Conservation (phyloP, 495 filamentous ascomycete genomes). For the Lophium mytilinum region DNA sequence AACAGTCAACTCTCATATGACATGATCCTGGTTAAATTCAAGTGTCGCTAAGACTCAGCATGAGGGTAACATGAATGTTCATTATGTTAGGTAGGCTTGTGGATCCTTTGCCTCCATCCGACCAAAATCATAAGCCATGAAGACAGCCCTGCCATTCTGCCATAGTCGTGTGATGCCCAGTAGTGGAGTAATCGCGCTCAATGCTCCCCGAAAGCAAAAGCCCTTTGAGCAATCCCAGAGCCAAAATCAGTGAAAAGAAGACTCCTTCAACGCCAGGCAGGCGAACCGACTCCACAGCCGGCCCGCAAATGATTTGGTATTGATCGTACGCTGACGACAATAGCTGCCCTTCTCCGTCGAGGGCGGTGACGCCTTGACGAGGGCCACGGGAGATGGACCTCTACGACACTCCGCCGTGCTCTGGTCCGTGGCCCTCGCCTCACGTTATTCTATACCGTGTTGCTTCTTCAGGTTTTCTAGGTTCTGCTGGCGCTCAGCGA, state of each 20-base stretch:
- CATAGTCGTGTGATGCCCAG: background rate
- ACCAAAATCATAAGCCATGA: background rate
- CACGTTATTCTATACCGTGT: slow-evolving; percentile 91
- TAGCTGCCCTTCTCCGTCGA: slow-evolving; percentile 12
- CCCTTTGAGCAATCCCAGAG: background rate
- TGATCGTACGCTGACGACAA: slow-evolving; percentile 8
- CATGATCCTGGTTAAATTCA: no score
- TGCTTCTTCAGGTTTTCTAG: slow-evolving; percentile 96
- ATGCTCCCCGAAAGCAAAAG: background rate
- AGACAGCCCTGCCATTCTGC: background rate
- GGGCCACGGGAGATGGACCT: slow-evolving; percentile 19
- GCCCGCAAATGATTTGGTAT: slow-evolving; percentile 5
- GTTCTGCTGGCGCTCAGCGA: slow-evolving; percentile 89
- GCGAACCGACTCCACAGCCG: slow-evolving; percentile 16
- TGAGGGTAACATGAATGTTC: no score
- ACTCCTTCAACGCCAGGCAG: slow-evolving; percentile 22
- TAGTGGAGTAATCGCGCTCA: background rate
- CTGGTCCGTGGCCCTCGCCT: slow-evolving; percentile 27
- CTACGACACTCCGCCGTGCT: slow-evolving; percentile 10
- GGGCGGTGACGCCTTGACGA: slow-evolving; percentile 8
- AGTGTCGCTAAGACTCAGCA: no score
- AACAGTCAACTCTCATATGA: no score
- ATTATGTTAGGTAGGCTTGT: no score
- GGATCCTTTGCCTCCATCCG: background rate
- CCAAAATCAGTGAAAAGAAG: background rate